Evolutionary conservation across 495 filamentous ascomycete species (phyloP), one percentile per base, ranked within the genome.

Genomic region (Podospora bellae-mahoneyi): DNA sequence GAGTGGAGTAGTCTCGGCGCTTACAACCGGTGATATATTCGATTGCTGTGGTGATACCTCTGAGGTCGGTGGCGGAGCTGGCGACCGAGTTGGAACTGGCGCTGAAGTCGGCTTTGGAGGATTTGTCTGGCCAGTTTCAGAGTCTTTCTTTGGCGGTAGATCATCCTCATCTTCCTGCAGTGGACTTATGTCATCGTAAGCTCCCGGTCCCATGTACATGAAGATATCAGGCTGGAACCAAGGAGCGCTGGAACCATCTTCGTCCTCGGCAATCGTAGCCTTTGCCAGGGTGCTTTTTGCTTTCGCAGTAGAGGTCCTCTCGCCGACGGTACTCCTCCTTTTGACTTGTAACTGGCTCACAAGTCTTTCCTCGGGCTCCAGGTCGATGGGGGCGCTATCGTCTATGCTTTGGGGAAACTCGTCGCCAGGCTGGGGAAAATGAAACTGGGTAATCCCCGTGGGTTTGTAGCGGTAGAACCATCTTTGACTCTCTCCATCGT

Each of bases 401-500:
- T 80, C 79, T 69, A 81, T 66, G 48, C 74, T 79, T 65, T 82
- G 79, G 58, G 82, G 82, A 60, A 77, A 84, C 74, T 84, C 82
- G 44, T 84, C 82, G 69, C 82, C 82, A 7, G 78, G 77, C 28
- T 79, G 80, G 0, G 82, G 82, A 61, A 84, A 84, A 61, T 77
- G 79, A 72, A 79, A 84, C 64, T 84, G 82, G 19, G 79, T 72
- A 32, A 79, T 66, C 0, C 82, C 82, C 15, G 82, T 83, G 23
- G 81, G 75, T 68, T 74, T 80, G 65, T 79, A 84, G 34, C 79
- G 76, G 60, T 79, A 84, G 56, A 82, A 78, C 82, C 82, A 84
- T 15, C 82, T 78, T 13, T 48, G 39, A 48, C 39, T 48, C 32
- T 62, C 74, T 30, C 80, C 81, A 59, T 84, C 82, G 66, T 84